Conservation (phyloP, 2,329 filamentous ascomycete genomes). For the Epichloe coenophiala region DNA sequence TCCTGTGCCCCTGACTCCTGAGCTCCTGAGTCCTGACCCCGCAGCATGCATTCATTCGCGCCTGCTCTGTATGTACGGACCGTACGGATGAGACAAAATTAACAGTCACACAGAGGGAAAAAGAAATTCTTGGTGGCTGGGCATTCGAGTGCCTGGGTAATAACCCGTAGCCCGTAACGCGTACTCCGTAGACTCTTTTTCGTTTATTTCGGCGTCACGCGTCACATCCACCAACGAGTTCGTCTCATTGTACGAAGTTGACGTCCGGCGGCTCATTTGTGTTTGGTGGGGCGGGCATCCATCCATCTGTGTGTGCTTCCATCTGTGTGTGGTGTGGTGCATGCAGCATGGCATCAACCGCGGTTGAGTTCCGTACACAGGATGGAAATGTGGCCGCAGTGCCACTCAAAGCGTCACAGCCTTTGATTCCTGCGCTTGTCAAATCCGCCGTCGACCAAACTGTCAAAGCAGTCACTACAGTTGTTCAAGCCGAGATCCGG, state of each 20-base stretch:
- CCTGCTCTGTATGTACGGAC: not conserved
- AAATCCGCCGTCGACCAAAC: conserved; percentile 6
- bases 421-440: conserved; percentile 3
- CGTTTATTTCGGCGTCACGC: not conserved
- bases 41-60: not conserved
- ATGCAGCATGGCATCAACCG: conserved; percentile 1
- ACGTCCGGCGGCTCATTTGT: not conserved
- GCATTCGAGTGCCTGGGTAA: not conserved
- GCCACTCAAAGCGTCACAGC: not conserved
- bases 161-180: no score
- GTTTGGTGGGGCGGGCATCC: not conserved
- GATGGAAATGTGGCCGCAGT: conserved; percentile 1
- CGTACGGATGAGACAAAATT: not conserved
- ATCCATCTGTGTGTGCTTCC: not conserved
- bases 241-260: not conserved
- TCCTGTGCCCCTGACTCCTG: not conserved
- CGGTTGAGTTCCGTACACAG: not conserved
- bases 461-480: conserved; percentile 5
- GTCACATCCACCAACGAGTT: not conserved
- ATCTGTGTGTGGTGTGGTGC: not conserved
- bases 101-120: not conserved
- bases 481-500: conserved; percentile 6
- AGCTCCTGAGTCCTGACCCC: not conserved
- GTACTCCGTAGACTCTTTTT: no score
- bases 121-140: not conserved